phyloP scores from a whole-genome alignment of 2,329 filamentous ascomycete genomes.

The Pyrenochaeta sp. region DNA sequence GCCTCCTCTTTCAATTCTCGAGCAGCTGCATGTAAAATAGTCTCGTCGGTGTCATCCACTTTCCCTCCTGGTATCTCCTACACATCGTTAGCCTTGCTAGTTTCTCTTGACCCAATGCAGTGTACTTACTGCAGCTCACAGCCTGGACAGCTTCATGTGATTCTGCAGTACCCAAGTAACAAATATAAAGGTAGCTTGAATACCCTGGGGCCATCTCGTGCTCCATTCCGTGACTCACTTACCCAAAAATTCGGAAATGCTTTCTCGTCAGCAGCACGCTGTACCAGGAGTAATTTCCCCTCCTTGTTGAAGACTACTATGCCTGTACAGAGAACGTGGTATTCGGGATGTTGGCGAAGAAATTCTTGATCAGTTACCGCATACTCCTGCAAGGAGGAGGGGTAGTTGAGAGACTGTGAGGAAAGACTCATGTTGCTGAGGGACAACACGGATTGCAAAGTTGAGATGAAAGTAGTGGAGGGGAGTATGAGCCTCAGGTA shows the following conservation, averaged over 20 bases:
- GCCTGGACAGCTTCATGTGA: neutral
- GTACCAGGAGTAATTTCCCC: conserved; percentile 45
- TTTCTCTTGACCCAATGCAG: neutral
- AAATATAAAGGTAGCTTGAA: neutral
- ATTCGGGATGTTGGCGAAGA: conserved; percentile 35
- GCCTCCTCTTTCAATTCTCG: conserved; percentile 63
- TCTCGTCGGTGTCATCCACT: conserved; percentile 56
- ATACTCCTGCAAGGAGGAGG: conserved; percentile 37
- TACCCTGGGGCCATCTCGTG: neutral
- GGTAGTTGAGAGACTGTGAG: conserved; percentile 25
- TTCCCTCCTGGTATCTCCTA: conserved; percentile 64
- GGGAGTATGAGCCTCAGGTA: neutral
- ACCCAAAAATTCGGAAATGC: conserved; percentile 49
- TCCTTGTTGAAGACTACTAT: conserved; percentile 44
- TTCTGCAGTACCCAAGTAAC: neutral
- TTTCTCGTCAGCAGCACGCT: conserved; percentile 45
- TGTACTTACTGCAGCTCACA: neutral
- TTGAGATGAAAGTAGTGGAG: neutral
- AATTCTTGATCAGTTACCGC: conserved; percentile 39
- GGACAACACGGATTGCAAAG: neutral
- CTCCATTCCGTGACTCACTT: conserved; percentile 4
- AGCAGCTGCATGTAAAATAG: conserved; percentile 58
- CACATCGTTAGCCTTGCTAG: conserved; percentile 8
- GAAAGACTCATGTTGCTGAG: conserved; percentile 9
- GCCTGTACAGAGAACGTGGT: conserved; percentile 39